Conservation (phyloP, 345 rosid species). For the Microthlaspi erraticum region DNA sequence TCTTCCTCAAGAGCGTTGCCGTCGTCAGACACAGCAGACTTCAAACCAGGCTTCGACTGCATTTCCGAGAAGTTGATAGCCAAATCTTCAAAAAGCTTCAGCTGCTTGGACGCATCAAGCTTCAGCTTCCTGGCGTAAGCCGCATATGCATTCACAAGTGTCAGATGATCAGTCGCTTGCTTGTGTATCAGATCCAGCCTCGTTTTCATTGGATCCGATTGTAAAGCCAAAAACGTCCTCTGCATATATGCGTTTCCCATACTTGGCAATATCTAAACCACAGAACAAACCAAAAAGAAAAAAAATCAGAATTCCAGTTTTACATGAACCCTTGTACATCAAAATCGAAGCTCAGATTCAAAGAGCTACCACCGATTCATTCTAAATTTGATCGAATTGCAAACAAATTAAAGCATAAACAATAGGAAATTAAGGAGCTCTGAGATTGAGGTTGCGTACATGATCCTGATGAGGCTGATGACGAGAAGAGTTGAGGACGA, state of each 20-base stretch:
- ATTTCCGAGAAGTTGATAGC: slow-evolving; percentile 70
- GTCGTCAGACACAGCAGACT: slow-evolving; percentile 52
- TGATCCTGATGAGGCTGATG: slow-evolving; percentile 48
- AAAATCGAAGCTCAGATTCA: slow-evolving; percentile 29
- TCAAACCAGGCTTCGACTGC: slow-evolving; percentile 55
- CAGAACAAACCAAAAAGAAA: slow-evolving; percentile 12
- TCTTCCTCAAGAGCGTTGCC: slow-evolving; percentile 71
- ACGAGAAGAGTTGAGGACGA: slow-evolving; percentile 66
- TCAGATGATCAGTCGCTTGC: slow-evolving; percentile 85
- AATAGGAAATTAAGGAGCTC: not conserved
- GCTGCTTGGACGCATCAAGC: slow-evolving; percentile 81
- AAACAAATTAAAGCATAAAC: not conserved
- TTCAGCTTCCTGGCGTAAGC: slow-evolving; percentile 94
- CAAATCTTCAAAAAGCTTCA: slow-evolving; percentile 74
- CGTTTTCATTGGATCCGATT: slow-evolving; percentile 83
- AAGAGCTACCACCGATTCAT: not conserved
- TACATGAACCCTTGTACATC: not conserved
- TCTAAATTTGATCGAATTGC: slow-evolving; percentile 24
- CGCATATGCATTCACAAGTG: slow-evolving; percentile 82
- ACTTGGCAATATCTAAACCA: slow-evolving; percentile 57
- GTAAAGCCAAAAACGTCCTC: slow-evolving; percentile 68
- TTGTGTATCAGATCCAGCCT: slow-evolving; percentile 83
- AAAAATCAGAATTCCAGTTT: not conserved
- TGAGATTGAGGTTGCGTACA: slow-evolving; percentile 48
- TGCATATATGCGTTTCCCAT: slow-evolving; percentile 69